These are phyloP conservation scores for Emericellopsis atlantica DNA, from an alignment of 2,329 filamentous ascomycete species.

Conservation along the genomic window DNA sequence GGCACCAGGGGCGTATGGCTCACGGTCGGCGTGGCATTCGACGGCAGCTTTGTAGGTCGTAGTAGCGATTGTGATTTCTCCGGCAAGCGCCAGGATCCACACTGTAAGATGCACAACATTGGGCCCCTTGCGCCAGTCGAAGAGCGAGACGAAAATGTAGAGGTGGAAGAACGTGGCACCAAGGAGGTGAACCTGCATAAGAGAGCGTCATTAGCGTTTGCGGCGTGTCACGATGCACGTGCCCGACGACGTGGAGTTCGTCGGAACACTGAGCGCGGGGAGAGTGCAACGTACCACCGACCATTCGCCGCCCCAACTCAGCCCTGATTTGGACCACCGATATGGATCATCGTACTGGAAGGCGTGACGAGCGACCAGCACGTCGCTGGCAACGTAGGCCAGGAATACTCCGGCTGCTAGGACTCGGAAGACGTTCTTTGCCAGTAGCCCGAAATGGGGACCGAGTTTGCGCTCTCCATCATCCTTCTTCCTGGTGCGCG, in stretches of 20 bases:
- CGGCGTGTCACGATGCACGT: too few species aligned
- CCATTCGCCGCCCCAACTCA: constrained; percentile 65
- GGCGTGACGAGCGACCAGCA: constrained; percentile 62
- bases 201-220: not conserved
- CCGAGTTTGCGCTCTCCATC: constrained; percentile 29
- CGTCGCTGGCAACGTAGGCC: constrained; percentile 65
- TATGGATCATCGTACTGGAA: constrained; percentile 32
- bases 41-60: constrained; percentile 58
- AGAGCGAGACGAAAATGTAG: constrained; percentile 72
- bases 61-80: constrained; percentile 62
- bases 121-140: constrained; percentile 74
- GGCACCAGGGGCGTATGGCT: constrained; percentile 8
- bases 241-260: too few species aligned
- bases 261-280: not conserved
- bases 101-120: constrained; percentile 67
- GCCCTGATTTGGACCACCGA: constrained; percentile 27
- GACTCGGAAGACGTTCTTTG: constrained; percentile 65
- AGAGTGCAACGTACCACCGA: constrained; percentile 47
- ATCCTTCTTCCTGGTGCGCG: constrained; percentile 42
- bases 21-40: constrained; percentile 43
- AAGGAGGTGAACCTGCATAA: constrained; percentile 63
- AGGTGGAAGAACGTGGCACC: constrained; percentile 80
- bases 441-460: constrained; percentile 48
- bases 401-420: constrained; percentile 57
- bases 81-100: constrained; percentile 61